Evolutionary conservation across 148 eudicot species (phyloP), one percentile per base, ranked within the genome.

Genomic region (Hydrangea macrophylla): DNA sequence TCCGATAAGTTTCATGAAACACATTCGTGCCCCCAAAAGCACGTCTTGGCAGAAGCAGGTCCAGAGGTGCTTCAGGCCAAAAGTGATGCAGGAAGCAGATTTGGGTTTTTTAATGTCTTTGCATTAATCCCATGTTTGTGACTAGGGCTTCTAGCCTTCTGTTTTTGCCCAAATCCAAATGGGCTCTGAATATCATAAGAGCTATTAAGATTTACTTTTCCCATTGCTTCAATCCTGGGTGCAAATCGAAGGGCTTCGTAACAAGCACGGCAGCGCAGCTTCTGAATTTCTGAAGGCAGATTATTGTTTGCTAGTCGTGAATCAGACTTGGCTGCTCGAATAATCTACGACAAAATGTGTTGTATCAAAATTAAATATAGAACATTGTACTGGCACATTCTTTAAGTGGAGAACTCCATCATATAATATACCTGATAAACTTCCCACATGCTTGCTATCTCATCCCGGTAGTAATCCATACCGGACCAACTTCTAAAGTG

Each of bases 401-500:
- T n/a, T n/a, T 35, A 54, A 10, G 25, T 40, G 39, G 15, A 67
- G 44, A n/a, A 7, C 73, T 63, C 53, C 37, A 61, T 32, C 15
- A 13, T 54, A 44, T 15, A n/a, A 55, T 13, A 45, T 82, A 90
- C 99, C 91, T 80, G 67, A 73, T 88, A 82, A 55, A 87, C 79
- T 9, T 66, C 76, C 93, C 96, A 94, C 87, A 94, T 45, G 82
- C 85, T 82, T 64, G 91, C 90, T 72, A 94, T 94, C 74, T 91
- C 96, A 37, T 80, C 73, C 84, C 76, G 82, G 74, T 94, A 94
- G 78, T 94, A 94, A 65, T 89, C 92, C 18, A 85, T 40, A 33
- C 92, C 90, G 31, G 99, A 87, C 99, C 99, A 94, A 80, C 99
- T 94, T 70, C 85, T 84, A 65, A 94, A 94, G 62, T 94, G 93